Conservation (phyloP, 306 rosid species). For the Gastrolobium villosum region DNA sequence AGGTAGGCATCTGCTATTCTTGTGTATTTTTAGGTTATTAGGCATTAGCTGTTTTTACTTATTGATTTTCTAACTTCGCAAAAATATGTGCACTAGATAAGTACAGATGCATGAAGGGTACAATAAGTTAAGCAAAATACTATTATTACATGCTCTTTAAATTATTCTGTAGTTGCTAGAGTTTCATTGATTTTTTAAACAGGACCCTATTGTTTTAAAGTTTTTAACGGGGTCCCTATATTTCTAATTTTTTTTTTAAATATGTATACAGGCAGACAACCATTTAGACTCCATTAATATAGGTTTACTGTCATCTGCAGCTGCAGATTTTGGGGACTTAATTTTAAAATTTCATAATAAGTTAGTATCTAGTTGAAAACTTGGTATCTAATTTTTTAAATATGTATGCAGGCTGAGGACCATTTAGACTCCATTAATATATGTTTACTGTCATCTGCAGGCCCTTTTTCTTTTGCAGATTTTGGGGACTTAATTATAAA, state of each 20-base stretch:
- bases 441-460: constrained; percentile 12
- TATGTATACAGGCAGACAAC: background rate
- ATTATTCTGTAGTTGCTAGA: background rate
- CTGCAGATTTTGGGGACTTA: background rate
- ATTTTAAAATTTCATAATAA: constrained; percentile 17
- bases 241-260: background rate
- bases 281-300: constrained; percentile 11
- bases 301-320: constrained; percentile 7
- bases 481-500: constrained; percentile 4
- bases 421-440: constrained; percentile 11
- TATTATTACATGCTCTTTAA: constrained; percentile 29
- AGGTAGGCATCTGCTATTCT: constrained; percentile 79
- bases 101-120: background rate
- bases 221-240: background rate
- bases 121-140: constrained; percentile 31
- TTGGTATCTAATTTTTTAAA: background rate
- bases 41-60: constrained; percentile 48
- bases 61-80: constrained; percentile 29
- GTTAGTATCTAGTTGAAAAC: constrained; percentile 13
- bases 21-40: constrained; percentile 61
- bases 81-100: constrained; percentile 27
- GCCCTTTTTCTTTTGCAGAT: background rate
- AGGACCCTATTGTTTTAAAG: constrained; percentile 6
- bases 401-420: background rate
- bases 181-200: constrained; percentile 6